phyloP scores from a whole-genome alignment of 179 eudicot genomes.

The Camellia oleifera region DNA sequence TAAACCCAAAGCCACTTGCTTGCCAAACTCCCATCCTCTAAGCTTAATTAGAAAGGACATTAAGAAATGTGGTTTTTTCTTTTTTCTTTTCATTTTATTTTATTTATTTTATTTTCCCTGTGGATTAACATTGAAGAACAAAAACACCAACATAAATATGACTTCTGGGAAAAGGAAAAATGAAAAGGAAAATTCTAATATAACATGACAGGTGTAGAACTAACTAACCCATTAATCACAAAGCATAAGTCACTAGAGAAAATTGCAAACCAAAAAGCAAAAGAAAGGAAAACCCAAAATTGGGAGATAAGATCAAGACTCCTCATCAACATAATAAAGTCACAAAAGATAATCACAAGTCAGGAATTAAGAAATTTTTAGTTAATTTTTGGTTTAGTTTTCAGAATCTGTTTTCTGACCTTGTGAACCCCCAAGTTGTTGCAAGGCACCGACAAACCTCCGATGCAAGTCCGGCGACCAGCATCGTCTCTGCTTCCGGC shows the following conservation, averaged over 20 bases:
- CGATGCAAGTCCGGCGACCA: constrained; percentile 86
- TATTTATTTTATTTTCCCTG: background rate
- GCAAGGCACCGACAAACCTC: constrained; percentile 58
- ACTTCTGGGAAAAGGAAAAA: background rate
- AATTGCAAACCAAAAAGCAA: background rate
- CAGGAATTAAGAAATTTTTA: background rate
- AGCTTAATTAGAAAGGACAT: background rate
- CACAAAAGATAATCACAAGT: background rate
- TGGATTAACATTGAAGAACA: background rate
- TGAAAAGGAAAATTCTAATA: background rate
- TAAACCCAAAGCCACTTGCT: too few species aligned
- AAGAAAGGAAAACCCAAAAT: background rate
- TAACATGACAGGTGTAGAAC: background rate
- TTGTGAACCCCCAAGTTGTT: constrained; percentile 79
- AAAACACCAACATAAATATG: background rate
- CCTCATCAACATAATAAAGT: background rate
- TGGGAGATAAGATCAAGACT: background rate
- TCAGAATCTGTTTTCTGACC: constrained; percentile 33
- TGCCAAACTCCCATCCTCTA: too few species aligned
- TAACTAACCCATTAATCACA: background rate
- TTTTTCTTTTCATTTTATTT: background rate
- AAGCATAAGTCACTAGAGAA: background rate
- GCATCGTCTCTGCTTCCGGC: constrained; percentile 72
- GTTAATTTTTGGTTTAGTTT: background rate
- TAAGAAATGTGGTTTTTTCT: background rate